A percentile compares a stretch with the other conserved stretches of the same genome.
phyloP scores from a whole-genome alignment of 176 grass and related monocot genomes.

The Carex cristatella region DNA sequence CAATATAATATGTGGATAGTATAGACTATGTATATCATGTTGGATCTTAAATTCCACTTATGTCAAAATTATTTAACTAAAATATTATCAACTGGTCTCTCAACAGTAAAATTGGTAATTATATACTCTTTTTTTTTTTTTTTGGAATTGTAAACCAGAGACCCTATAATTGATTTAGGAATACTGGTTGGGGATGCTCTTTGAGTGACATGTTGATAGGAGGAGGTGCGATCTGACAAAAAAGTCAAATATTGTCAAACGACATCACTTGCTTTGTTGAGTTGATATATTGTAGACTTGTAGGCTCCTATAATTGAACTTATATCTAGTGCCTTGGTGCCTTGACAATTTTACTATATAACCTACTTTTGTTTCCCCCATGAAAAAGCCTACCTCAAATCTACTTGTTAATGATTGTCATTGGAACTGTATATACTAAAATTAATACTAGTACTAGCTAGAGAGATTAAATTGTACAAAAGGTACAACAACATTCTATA shows the following conservation, averaged over 20 bases:
- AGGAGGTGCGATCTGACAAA: conserved; percentile 13
- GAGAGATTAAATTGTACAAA: too few relatives aligned
- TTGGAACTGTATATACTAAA: background rate
- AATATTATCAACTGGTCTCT: too few relatives aligned
- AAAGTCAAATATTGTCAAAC: background rate
- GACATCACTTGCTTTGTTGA: background rate
- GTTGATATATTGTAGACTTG: background rate
- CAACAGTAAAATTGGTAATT: too few relatives aligned
- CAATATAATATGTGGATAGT: too few relatives aligned
- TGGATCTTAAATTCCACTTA: too few relatives aligned
- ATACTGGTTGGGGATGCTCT: background rate
- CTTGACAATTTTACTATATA: background rate
- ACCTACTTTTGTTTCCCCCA: background rate
- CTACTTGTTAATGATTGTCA: background rate
- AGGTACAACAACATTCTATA: too few relatives aligned
- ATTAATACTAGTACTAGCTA: too few relatives aligned
- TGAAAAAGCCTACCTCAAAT: background rate
- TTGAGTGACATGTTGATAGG: background rate
- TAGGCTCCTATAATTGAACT: conserved; percentile 4
- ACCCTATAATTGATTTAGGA: background rate
- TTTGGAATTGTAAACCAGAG: background rate
- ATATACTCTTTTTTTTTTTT: too few relatives aligned
- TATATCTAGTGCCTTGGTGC: background rate
- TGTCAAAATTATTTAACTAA: too few relatives aligned
- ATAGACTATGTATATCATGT: too few relatives aligned